phyloP scores from a whole-genome alignment of 495 filamentous ascomycete genomes.

The Aspergillus heteromorphus region DNA sequence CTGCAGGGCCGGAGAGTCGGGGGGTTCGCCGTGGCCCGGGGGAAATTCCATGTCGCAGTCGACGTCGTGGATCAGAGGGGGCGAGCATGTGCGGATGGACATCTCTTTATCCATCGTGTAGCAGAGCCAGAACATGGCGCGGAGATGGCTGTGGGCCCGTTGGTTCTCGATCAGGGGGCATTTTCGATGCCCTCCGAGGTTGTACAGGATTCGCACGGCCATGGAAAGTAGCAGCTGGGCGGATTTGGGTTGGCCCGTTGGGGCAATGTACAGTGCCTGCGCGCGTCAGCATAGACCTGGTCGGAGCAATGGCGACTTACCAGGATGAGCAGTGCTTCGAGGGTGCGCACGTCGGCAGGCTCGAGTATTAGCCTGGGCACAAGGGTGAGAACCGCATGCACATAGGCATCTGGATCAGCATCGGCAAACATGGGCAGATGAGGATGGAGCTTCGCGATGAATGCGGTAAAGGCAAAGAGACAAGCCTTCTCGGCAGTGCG shows the following conservation, averaged over 20 bases:
- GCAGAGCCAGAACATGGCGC: slow-evolving; percentile 34
- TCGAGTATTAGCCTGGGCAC: slow-evolving; percentile 21
- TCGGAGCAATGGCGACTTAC: too few relatives aligned
- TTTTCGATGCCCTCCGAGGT: slow-evolving; percentile 15
- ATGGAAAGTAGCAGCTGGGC: slow-evolving; percentile 18
- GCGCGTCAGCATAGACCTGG: too few relatives aligned
- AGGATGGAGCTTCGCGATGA: slow-evolving; percentile 19
- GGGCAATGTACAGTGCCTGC: slow-evolving; percentile 18
- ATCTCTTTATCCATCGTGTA: slow-evolving; percentile 32
- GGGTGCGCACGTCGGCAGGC: slow-evolving; percentile 12
- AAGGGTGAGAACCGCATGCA: slow-evolving; percentile 15
- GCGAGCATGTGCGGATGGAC: slow-evolving; percentile 22
- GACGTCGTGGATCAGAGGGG: slow-evolving; percentile 24
- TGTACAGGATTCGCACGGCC: slow-evolving; percentile 19
- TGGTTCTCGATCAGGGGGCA: not conserved
- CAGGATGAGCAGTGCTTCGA: slow-evolving; percentile 23
- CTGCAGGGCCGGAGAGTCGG: slow-evolving; percentile 19
- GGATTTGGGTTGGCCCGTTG: slow-evolving; percentile 19
- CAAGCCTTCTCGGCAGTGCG: slow-evolving; percentile 16
- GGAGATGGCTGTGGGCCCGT: slow-evolving; percentile 13
- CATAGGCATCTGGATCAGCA: slow-evolving; percentile 19
- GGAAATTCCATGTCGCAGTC: slow-evolving; percentile 30
- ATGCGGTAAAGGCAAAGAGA: slow-evolving; percentile 23
- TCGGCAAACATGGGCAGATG: slow-evolving; percentile 18
- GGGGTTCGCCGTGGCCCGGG: slow-evolving; percentile 15